Base-by-base conservation (phyloP, 73 alveolate species). In the Breviolum minutum region DNA sequence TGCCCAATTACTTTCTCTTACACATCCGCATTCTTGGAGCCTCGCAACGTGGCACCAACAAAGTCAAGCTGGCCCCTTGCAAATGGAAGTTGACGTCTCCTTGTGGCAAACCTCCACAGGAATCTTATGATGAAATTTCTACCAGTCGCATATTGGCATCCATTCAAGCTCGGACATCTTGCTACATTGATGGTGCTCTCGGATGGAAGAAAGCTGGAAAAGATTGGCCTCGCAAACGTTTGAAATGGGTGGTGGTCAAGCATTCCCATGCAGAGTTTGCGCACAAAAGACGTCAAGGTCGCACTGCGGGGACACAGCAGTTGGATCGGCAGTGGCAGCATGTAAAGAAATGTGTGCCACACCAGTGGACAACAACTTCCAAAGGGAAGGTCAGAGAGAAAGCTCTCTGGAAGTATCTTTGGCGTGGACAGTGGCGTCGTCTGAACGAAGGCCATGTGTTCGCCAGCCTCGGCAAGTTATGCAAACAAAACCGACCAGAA, bases 171-270 rank as follows among this genome's bases (percentile, higher is more conserved):
- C 91, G 40, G 73, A 60, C 91, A 1, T 40, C 91, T 20, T 82
- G 91, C 91, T 82, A 82, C 91, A 60, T 60, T 30, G 91, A 82
- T 48, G 91, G 91, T 82, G 91, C 91, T 48, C 91, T 82, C 24
- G 91, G 73, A 54, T 82, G 91, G 91, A 60, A 82, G 30, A 40
- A 60, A 19, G 91, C 91, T 54, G 91, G 91, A 17, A 82, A 48
- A 24, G 86, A 76, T 8, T 76, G 86, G 86, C 86, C 86, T 76
- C 86, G 63, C 26, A 76, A 76, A 76, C 0, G 71, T 14, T 54
- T 82, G 62, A 60, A 40, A 19, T 82, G 66, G 73, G 91, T 82
- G 10, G 73, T 54, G 66, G 91, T 82, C 73, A 82, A 82, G 29
- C 91, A 82, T 22, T 54, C 66, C 71, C 30, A 22, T 40, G 66